A percentile compares a stretch with the other conserved stretches of the same genome.
phyloP scores from a whole-genome alignment of 768 basidiomycete species.

The Tremella yokohamensis region DNA sequence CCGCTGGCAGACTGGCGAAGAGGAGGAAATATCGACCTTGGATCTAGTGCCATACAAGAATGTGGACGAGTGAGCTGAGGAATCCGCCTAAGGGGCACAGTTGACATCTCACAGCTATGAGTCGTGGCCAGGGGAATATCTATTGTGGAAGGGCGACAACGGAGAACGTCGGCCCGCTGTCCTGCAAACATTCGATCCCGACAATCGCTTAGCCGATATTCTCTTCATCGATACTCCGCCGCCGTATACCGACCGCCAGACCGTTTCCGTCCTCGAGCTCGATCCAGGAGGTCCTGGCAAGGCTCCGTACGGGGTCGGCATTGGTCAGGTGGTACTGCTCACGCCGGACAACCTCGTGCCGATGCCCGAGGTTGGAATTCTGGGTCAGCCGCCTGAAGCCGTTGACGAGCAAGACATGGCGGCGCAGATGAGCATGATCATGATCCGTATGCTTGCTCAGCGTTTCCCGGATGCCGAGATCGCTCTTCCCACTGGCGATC shows the following conservation, averaged over 20 bases:
- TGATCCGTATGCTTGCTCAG: slow-evolving; percentile 8
- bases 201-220: slow-evolving; percentile 33
- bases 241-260: slow-evolving; percentile 60
- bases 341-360: slow-evolving; percentile 66
- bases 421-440: slow-evolving; percentile 13
- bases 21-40: slow-evolving; percentile 60
- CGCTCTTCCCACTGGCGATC: slow-evolving; percentile 38
- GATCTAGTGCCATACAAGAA: slow-evolving; percentile 77
- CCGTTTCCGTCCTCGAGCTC: slow-evolving; percentile 79
- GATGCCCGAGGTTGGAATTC: slow-evolving; percentile 69
- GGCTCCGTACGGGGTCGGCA: slow-evolving; percentile 61
- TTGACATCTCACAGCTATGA: slow-evolving; percentile 33
- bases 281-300: slow-evolving; percentile 71
- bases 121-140: slow-evolving; percentile 75
- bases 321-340: slow-evolving; percentile 81
- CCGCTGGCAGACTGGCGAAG: slow-evolving; percentile 78
- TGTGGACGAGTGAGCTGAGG: slow-evolving; percentile 72
- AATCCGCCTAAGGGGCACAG: slow-evolving; percentile 54
- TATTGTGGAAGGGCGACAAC: slow-evolving; percentile 76
- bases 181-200: slow-evolving; percentile 57
- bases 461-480: slow-evolving; percentile 7
- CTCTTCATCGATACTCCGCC: slow-evolving; percentile 52
- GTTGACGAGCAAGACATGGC: slow-evolving; percentile 57
- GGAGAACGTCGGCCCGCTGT: slow-evolving; percentile 61
- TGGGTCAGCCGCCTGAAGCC: slow-evolving; percentile 69